Evolutionary conservation across 1,284 basidiomycete species (phyloP).

Genomic region (Cutaneotrichosporon arboriforme): DNA sequence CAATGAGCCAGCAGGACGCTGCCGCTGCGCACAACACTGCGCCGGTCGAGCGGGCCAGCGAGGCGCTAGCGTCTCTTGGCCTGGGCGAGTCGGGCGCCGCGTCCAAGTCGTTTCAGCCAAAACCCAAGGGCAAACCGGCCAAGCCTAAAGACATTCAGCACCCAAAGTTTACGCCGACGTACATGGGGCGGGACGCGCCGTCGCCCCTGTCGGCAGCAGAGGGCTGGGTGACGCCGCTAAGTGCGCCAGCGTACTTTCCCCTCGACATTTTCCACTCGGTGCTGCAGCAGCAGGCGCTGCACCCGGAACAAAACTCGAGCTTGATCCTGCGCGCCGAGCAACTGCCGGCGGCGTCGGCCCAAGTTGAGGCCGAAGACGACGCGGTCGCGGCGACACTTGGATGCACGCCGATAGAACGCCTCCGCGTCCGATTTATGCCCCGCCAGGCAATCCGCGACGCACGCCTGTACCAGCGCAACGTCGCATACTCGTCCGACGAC

Average conservation of each 20-base stretch:
- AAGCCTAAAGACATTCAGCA: constrained; percentile 6
- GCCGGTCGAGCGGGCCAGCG: too few species aligned
- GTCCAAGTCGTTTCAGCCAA: too few species aligned
- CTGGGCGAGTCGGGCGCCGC: not conserved
- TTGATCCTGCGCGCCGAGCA: constrained; percentile 43
- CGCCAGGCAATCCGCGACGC: constrained; percentile 39
- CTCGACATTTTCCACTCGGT: constrained; percentile 31
- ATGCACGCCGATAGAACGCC: not conserved
- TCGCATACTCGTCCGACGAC: constrained; percentile 1
- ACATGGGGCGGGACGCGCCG: constrained; percentile 4
- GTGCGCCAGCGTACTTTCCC: constrained; percentile 31
- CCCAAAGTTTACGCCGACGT: constrained; percentile 21
- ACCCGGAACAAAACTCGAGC: constrained; percentile 45
- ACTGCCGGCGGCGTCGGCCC: constrained; percentile 4
- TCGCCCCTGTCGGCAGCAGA: constrained; percentile 6
- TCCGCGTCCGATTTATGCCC: constrained; percentile 37
- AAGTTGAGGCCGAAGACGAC: constrained; percentile 5
- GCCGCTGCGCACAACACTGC: too few species aligned
- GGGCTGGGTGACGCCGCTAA: constrained; percentile 22
- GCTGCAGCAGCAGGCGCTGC: constrained; percentile 32
- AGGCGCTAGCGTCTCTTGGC: not conserved
- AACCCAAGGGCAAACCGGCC: not conserved
- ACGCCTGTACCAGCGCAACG: constrained; percentile 29
- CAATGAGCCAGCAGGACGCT: too few species aligned
- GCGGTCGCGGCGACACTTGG: constrained; percentile 2